phyloP scores from a whole-genome alignment of 306 rosid species.

The Cucumis cinereus region DNA sequence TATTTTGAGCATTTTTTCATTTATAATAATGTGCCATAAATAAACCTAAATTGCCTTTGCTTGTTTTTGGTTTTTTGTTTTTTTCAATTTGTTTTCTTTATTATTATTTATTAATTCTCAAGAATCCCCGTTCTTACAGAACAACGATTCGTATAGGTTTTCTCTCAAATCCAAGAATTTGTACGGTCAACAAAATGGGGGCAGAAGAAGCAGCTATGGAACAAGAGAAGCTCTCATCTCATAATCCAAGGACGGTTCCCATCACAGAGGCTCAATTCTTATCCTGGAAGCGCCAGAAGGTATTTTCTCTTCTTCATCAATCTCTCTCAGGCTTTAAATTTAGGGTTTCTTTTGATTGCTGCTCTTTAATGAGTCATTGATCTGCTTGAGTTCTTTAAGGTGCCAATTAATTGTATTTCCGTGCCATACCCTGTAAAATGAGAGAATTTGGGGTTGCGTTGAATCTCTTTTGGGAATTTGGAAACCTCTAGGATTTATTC shows the following conservation, averaged over 20 bases:
- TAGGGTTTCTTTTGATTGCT: slow-evolving; percentile 14
- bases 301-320: not conserved
- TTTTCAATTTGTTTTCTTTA: too few relatives aligned
- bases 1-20: too few relatives aligned
- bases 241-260: slow-evolving; percentile 19
- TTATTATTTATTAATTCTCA: not conserved
- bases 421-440: not conserved
- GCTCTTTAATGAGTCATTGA: not conserved
- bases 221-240: slow-evolving; percentile 23
- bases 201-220: slow-evolving; percentile 18
- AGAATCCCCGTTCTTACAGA: not conserved
- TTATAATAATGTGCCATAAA: too few relatives aligned
- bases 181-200: not conserved
- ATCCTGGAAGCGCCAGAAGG: slow-evolving; percentile 83
- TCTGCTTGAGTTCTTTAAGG: not conserved
- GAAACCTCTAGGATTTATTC: not conserved
- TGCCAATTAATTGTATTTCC: not conserved
- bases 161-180: not conserved
- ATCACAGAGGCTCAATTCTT: slow-evolving; percentile 46
- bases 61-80: too few relatives aligned
- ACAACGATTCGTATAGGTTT: not conserved
- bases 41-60: too few relatives aligned
- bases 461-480: not conserved
- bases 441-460: not conserved
- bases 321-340: not conserved